Conservation (phyloP, 164 flowering plant genomes). For the Tetracentron sinense region DNA sequence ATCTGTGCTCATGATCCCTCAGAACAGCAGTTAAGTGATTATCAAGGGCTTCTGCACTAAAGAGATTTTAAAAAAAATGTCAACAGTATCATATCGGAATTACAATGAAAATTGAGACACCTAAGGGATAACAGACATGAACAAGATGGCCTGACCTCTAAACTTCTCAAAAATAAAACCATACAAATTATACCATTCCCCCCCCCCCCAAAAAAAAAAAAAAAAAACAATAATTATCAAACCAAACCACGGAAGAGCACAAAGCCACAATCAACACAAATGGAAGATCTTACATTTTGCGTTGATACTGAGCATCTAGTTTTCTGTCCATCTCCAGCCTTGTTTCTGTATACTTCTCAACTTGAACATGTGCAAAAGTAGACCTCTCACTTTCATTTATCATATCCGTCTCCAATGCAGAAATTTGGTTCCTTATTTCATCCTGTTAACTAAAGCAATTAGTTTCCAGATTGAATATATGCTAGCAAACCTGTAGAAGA, state of each 20-base stretch:
- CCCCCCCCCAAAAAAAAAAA: no score
- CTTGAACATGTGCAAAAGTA: slow-evolving; percentile 34
- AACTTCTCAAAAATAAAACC: no score
- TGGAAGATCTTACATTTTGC: slow-evolving; percentile 58
- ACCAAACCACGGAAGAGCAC: no score
- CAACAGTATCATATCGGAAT: no score
- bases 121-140: no score
- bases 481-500: background rate
- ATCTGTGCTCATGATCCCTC: slow-evolving; percentile 71
- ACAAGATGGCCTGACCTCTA: no score
- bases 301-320: slow-evolving; percentile 70
- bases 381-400: slow-evolving; percentile 42
- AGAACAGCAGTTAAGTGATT: slow-evolving; percentile 76
- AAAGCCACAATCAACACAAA: no score
- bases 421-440: slow-evolving; percentile 53
- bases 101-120: no score
- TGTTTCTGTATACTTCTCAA: slow-evolving; percentile 49
- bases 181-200: no score
- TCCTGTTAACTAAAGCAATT: slow-evolving; percentile 43
- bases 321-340: slow-evolving; percentile 62
- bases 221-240: no score
- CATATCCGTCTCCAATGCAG: slow-evolving; percentile 47
- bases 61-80: slow-evolving; percentile 12
- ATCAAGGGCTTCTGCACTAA: slow-evolving; percentile 92
- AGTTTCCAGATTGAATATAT: background rate